These are phyloP conservation scores for Boletellus deceptivus DNA, from an alignment of 1,284 basidiomycete genomes.

Conservation along the genomic window DNA sequence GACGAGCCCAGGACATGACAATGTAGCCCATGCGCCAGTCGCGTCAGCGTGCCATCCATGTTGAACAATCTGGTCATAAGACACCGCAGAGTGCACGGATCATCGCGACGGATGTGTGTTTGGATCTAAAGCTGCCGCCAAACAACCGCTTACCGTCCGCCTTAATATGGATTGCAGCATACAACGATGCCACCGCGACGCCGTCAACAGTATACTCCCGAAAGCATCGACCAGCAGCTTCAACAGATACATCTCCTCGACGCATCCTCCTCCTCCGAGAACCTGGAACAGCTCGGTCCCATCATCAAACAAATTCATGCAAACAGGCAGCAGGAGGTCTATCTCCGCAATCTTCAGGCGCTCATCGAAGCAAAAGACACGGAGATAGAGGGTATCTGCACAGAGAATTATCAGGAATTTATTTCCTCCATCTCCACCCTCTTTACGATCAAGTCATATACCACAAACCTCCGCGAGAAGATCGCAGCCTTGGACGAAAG, in stretches of 20 bases:
- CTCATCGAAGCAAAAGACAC: slow-evolving; percentile 93
- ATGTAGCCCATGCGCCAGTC: slow-evolving; percentile 70
- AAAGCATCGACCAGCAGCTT: slow-evolving; percentile 79
- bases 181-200: slow-evolving; percentile 66
- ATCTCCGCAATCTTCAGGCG: slow-evolving; percentile 80
- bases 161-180: slow-evolving; percentile 14
- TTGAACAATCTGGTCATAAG: slow-evolving; percentile 57
- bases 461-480: slow-evolving; percentile 77
- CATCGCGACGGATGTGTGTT: slow-evolving; percentile 10
- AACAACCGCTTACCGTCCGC: slow-evolving; percentile 24
- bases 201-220: slow-evolving; percentile 72
- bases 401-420: slow-evolving; percentile 97
- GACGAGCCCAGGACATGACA: slow-evolving; percentile 64
- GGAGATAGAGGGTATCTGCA: slow-evolving; percentile 95
- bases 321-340: slow-evolving; percentile 87
- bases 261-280: slow-evolving; percentile 83
- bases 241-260: slow-evolving; percentile 87
- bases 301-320: slow-evolving; percentile 93
- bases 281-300: slow-evolving; percentile 89
- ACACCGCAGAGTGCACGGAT: slow-evolving; percentile 1
- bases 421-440: slow-evolving; percentile 94
- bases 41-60: slow-evolving; percentile 79
- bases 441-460: slow-evolving; percentile 90
- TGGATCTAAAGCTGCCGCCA: slow-evolving; percentile 26
- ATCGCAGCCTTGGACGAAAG: slow-evolving; percentile 69